These are phyloP conservation scores for Phytophthora ramorum DNA, from an alignment of 352 stramenopile genomes.

Conservation along the genomic window DNA sequence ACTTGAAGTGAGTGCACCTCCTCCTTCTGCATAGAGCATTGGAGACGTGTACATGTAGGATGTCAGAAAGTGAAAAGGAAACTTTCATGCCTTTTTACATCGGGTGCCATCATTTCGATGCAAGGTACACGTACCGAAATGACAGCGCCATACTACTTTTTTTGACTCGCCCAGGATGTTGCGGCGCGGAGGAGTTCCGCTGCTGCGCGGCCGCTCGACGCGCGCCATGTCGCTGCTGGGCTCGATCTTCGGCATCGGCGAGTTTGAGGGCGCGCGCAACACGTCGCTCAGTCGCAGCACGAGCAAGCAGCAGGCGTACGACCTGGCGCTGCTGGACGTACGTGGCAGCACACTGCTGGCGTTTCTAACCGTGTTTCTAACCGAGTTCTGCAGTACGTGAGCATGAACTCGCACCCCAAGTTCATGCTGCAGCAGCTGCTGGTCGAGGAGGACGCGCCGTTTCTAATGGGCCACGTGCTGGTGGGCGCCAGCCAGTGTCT, in stretches of 20 bases:
- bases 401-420: constrained; percentile 83
- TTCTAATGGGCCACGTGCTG: constrained; percentile 88
- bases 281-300: constrained; percentile 60
- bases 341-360: not conserved
- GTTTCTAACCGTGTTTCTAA: constrained; percentile 34
- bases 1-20: constrained; percentile 12
- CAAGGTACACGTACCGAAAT: not conserved
- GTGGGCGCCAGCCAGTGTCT: constrained; percentile 80
- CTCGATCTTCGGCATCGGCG: constrained; percentile 83
- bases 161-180: constrained; percentile 15
- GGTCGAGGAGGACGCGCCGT: constrained; percentile 59
- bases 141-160: not conserved
- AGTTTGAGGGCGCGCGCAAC: constrained; percentile 77
- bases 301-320: constrained; percentile 76
- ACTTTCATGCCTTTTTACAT: not conserved
- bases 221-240: constrained; percentile 72
- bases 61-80: constrained; percentile 1
- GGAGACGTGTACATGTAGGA: not conserved
- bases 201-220: constrained; percentile 14
- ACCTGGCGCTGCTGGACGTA: constrained; percentile 74
- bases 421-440: constrained; percentile 77
- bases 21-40: not conserved
- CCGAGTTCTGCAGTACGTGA: constrained; percentile 56
- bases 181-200: constrained; percentile 2
- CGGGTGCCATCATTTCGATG: not conserved